Evolutionary conservation across 2,329 filamentous ascomycete species (phyloP), one percentile per base, ranked within the genome.

Genomic region (Colletotrichum chlorophyti): DNA sequence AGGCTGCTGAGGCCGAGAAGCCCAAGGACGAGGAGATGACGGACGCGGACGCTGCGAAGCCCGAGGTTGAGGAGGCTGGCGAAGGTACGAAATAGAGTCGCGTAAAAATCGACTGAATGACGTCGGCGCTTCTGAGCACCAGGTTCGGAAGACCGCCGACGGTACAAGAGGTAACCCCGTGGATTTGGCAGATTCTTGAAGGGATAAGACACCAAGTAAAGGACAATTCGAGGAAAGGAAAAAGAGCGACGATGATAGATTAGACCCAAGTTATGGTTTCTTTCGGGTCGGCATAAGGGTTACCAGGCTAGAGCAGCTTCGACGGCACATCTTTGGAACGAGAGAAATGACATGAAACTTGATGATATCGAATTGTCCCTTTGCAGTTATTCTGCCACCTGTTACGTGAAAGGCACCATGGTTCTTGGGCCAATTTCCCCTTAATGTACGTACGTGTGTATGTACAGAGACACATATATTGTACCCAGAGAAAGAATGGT

Each of bases 11-110:
- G 68, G 73, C 73, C 17, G 79, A 82, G 62, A 83, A 83, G 73
- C 71, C 69, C 65, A 82, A 80, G 66, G 85, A 88, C 65, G 82
- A 85, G 69, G 84, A 86, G 66, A 88, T 88, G 85, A 79, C 83
- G 64, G 85, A 88, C 66, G 84, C 83, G 15, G 84, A 87, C 53
- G 74, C 76, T 32, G 68, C 76, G 27, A 81, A 82, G 73, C 69
- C 80, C 17, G 82, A 85, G 65, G 75, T 69, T 8, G 81, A 84
- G 64, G 80, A 80, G 66, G 67, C 74, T 32, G 61, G 68, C 34
- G 72, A 71, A 45, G 68, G 68, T 37, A 53, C 65, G 38, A 66
- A 67, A 65, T 66, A 67, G 55, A 55, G 58, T 29, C 17, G 34
- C 49, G 27, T 48, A n/a, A 15, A 32, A 45, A 38, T 38, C 41